A percentile compares a stretch with the other conserved stretches of the same genome.
Conservation (phyloP, 768 basidiomycete genomes). For the Suillus ampliporus region DNA sequence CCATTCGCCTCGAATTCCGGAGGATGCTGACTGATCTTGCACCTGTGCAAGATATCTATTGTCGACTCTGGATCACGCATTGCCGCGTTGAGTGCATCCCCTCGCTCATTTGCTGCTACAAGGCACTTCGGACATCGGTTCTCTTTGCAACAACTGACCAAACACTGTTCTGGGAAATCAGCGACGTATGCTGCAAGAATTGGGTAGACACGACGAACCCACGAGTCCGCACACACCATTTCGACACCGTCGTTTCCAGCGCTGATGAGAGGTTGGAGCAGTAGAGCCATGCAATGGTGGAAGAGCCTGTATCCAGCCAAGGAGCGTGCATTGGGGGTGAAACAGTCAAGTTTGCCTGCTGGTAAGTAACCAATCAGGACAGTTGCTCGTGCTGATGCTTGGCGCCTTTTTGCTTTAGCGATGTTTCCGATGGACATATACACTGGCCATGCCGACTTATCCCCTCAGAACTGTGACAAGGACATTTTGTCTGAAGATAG, state of each 20-base stretch:
- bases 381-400: conserved; percentile 17
- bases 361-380: conserved; percentile 14
- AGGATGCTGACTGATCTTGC: conserved; percentile 13
- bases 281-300: conserved; percentile 23
- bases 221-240: conserved; percentile 23
- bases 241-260: conserved; percentile 23
- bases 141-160: conserved; percentile 19
- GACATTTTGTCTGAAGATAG: conserved; percentile 49
- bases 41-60: neutral
- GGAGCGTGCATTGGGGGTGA: conserved; percentile 2
- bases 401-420: conserved; percentile 16
- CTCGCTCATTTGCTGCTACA: conserved; percentile 3
- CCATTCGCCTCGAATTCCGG: conserved; percentile 8
- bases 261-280: conserved; percentile 22
- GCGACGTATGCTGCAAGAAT: conserved; percentile 26
- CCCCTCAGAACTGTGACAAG: conserved; percentile 43
- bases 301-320: conserved; percentile 27
- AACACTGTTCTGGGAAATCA: conserved; percentile 28
- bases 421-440: conserved; percentile 34
- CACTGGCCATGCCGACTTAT: conserved; percentile 35
- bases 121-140: neutral
- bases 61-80: conserved; percentile 1
- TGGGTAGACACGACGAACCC: conserved; percentile 20
- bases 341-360: conserved; percentile 13
- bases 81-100: conserved; percentile 7